phyloP scores from a whole-genome alignment of 2,329 filamentous ascomycete genomes.

The Cordyceps javanica region DNA sequence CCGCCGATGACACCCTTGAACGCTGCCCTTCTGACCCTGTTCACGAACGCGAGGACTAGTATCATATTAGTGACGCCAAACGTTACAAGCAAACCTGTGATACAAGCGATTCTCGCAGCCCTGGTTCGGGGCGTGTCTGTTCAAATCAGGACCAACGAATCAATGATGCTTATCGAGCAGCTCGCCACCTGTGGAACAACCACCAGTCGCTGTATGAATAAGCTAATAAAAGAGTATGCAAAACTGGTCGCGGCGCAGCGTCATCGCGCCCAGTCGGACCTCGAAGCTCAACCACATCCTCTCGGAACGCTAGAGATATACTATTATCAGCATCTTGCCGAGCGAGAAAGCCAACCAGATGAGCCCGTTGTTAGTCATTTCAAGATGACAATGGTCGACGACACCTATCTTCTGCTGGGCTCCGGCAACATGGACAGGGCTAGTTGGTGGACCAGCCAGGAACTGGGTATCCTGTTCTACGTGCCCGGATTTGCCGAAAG shows the following conservation, averaged over 20 bases:
- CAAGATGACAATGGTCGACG: constrained; percentile 71
- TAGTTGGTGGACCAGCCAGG: constrained; percentile 83
- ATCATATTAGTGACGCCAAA: constrained; percentile 76
- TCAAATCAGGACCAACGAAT: constrained; percentile 57
- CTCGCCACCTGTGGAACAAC: constrained; percentile 73
- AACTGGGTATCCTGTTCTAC: constrained; percentile 61
- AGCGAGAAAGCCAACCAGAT: constrained; percentile 26
- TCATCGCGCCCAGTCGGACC: constrained; percentile 22
- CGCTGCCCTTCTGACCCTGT: constrained; percentile 52
- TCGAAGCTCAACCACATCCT: constrained; percentile 36
- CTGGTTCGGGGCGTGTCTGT: constrained; percentile 62
- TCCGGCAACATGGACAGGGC: constrained; percentile 82
- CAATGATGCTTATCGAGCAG: constrained; percentile 74
- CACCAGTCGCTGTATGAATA: constrained; percentile 57
- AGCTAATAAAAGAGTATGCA: constrained; percentile 51
- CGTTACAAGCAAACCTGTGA: constrained; percentile 60
- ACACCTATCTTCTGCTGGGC: constrained; percentile 60
- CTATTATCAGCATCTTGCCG: constrained; percentile 46
- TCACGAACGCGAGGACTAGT: constrained; percentile 48
- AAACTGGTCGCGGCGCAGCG: constrained; percentile 18
- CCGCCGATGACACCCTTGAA: constrained; percentile 64
- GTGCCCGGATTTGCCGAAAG: constrained; percentile 32
- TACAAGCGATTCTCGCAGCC: constrained; percentile 55
- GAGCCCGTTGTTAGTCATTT: constrained; percentile 71
- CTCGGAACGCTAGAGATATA: constrained; percentile 50